Conservation (phyloP, 176 grass and related monocot genomes). For the Oryza meridionalis region DNA sequence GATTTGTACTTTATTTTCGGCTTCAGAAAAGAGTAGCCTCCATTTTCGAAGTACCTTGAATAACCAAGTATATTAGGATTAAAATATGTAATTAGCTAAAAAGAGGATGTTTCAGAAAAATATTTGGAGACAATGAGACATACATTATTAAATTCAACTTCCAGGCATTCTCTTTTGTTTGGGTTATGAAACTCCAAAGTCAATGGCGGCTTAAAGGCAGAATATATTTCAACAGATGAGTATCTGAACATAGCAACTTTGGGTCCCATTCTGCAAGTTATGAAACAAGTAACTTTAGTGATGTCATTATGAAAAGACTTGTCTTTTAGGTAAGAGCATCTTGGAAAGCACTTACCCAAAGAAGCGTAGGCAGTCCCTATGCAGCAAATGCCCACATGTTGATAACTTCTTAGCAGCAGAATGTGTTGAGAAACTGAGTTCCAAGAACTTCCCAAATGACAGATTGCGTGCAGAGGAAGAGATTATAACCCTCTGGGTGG, state of each 20-base stretch:
- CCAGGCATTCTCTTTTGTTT: constrained; percentile 68
- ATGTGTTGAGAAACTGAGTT: constrained; percentile 92
- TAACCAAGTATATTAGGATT: constrained; percentile 41
- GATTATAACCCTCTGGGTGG: constrained; percentile 62
- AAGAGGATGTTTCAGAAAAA: constrained; percentile 31
- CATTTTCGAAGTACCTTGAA: constrained; percentile 74
- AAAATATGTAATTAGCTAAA: constrained; percentile 30
- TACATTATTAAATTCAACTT: constrained; percentile 67
- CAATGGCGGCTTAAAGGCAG: constrained; percentile 75
- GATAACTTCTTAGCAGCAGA: constrained; percentile 76
- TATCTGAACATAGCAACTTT: constrained; percentile 92
- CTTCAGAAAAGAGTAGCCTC: constrained; percentile 60
- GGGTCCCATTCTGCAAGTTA: constrained; percentile 67
- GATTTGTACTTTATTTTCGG: constrained; percentile 56
- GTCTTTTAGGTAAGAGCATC: constrained; percentile 8
- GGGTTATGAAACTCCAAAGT: constrained; percentile 68
- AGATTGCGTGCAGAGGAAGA: constrained; percentile 80
- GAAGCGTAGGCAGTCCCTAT: constrained; percentile 89
- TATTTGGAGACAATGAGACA: constrained; percentile 40
- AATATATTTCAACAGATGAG: constrained; percentile 83
- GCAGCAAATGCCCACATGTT: constrained; percentile 80
- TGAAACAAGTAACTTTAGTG: constrained; percentile 1
- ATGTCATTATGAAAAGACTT: constrained; percentile 37
- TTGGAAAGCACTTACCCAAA: constrained; percentile 74
- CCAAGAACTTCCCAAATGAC: constrained; percentile 92